Conservation (phyloP, 257 asterid genomes). For the Gentiana macrophylla region DNA sequence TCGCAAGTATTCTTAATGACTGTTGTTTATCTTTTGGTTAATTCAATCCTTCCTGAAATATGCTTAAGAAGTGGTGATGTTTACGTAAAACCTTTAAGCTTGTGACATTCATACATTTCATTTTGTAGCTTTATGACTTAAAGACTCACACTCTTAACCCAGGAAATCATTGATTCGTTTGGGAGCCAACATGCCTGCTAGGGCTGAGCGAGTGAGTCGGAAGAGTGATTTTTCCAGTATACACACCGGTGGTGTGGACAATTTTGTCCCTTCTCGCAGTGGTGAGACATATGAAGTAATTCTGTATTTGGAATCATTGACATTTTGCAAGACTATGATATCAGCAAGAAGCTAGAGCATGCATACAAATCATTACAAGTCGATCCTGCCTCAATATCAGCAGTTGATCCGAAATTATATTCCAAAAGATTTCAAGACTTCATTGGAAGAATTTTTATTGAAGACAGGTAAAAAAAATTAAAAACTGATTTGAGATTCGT, state of each 20-base stretch:
- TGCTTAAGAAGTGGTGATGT: not conserved
- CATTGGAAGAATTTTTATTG: constrained; percentile 63
- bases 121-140: constrained; percentile 1
- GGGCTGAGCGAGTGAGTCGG: constrained; percentile 69
- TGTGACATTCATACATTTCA: not conserved
- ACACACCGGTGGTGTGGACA: constrained; percentile 38
- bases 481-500: constrained; percentile 4
- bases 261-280: constrained; percentile 32
- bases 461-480: constrained; percentile 42
- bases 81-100: no score
- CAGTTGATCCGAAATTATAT: constrained; percentile 87
- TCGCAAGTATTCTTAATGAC: no score
- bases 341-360: constrained; percentile 89
- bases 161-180: constrained; percentile 79
- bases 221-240: constrained; percentile 76
- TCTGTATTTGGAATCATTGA: constrained; percentile 91
- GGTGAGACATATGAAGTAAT: constrained; percentile 68
- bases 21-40: no score
- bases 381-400: constrained; percentile 81
- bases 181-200: constrained; percentile 97
- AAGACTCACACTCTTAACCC: constrained; percentile 6
- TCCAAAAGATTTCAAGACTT: constrained; percentile 83
- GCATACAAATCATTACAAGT: constrained; percentile 90
- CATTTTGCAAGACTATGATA: constrained; percentile 85
- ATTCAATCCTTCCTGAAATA: not conserved